Evolutionary conservation across 495 filamentous ascomycete species (phyloP), one percentile per base, ranked within the genome.

Genomic region (Penicillium pancosmium): DNA sequence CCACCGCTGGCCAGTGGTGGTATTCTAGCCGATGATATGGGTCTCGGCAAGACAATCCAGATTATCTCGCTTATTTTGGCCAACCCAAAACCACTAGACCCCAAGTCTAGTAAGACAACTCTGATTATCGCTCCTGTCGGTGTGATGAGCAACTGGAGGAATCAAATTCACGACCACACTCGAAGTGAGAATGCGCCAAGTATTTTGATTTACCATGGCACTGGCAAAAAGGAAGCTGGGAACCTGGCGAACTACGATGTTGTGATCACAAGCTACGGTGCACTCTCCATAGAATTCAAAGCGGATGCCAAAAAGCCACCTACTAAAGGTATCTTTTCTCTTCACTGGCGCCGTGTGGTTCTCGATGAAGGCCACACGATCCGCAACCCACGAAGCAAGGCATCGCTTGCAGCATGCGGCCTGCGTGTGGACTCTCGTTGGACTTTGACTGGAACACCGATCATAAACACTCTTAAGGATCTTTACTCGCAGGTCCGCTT

Each of bases 11-110:
- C 88, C 1, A 90, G 86, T 62, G 93, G 93, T 46, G 93, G 92
- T 35, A 90, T 97, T 34, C 77, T 96, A 12, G 91, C 91, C 23
- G 93, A 97, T 70, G 93, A 97, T 61, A 97, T 97, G 93, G 93
- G 93, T 4, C 77, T 97, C 6, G 93, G 93, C 13, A 97, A 98
- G 73, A 97, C 93, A 1, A 80, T 97, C 7, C 90, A 96, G 69
- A 84, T 91, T 40, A 94, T 97, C 56, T 88, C 90, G 52, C 68
- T 96, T 31, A 89, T 97, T 43, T 71, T 92, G 60, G 82, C 87
- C 7, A 85, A 89, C 59, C 66, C 78, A 0, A 68, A 75, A 11
- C 68, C 74, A 7, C 71, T 64, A 13, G 72, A 69, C n/a, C 59
- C 68, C 5, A 59, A 50, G 0, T 70, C 74, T 5, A 68, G 78